Conservation (phyloP, 1,139 yeast genomes). For the Kodamaea arcana region DNA sequence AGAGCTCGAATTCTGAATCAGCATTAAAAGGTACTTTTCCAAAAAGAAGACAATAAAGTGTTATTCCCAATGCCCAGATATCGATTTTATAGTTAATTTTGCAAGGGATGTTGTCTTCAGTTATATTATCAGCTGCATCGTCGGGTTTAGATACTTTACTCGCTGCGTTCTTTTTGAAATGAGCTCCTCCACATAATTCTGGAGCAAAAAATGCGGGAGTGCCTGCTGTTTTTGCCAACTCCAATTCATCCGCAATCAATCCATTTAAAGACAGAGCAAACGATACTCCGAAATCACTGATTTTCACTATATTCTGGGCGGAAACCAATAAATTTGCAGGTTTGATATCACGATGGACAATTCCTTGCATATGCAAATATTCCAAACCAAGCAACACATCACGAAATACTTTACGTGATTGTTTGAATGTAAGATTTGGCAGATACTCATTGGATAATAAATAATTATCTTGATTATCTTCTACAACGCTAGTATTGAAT, state of each 20-base stretch:
- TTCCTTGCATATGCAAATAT: conserved; percentile 88
- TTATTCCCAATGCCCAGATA: conserved; percentile 96
- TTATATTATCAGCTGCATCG: neutral
- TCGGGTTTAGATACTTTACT: neutral
- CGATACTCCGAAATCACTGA: conserved; percentile 96
- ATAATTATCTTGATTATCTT: conserved; percentile 25
- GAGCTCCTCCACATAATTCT: conserved; percentile 50
- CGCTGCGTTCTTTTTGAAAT: neutral
- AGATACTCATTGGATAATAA: conserved; percentile 39
- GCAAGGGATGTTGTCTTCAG: conserved; percentile 13
- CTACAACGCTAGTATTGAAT: neutral
- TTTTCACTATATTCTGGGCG: conserved; percentile 73
- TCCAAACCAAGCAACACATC: conserved; percentile 89
- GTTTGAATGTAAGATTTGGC: conserved; percentile 63
- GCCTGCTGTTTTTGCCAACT: conserved; percentile 85
- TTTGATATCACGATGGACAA: conserved; percentile 93
- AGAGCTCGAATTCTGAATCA: conserved; percentile 79
- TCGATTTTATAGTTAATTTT: conserved; percentile 75
- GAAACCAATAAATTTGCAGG: conserved; percentile 88
- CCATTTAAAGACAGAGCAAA: conserved; percentile 64
- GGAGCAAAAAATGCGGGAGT: conserved; percentile 88
- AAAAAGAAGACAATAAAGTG: conserved; percentile 81
- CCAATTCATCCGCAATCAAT: conserved; percentile 56
- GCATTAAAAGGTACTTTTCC: conserved; percentile 92
- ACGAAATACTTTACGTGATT: conserved; percentile 69